phyloP scores from a whole-genome alignment of 257 asterid genomes.

The Solanum infundibuliforme region DNA sequence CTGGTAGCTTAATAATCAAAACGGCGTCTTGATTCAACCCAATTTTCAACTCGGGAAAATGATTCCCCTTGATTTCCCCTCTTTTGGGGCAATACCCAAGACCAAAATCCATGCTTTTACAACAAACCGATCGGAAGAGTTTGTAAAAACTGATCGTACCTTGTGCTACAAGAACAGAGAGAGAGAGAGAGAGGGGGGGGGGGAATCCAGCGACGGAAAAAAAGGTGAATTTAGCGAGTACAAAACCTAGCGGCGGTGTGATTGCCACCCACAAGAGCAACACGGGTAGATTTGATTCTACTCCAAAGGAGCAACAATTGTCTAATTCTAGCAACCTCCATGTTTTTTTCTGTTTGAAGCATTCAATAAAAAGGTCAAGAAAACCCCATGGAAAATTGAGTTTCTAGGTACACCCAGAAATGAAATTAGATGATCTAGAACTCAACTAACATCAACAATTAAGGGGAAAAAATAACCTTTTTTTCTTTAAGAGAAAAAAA shows the following conservation, averaged over 20 bases:
- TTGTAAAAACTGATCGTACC: background rate
- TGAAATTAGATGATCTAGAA: slow-evolving; percentile 1
- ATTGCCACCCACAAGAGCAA: slow-evolving; percentile 76
- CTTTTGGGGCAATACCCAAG: slow-evolving; percentile 8
- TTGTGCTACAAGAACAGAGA: slow-evolving; percentile 11
- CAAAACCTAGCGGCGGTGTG: slow-evolving; percentile 86
- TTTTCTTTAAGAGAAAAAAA: background rate
- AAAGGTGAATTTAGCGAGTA: slow-evolving; percentile 40
- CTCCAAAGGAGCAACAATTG: slow-evolving; percentile 47
- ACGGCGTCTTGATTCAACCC: slow-evolving; percentile 29
- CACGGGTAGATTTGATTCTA: slow-evolving; percentile 27
- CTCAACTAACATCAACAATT: slow-evolving; percentile 8
- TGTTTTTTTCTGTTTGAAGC: slow-evolving; percentile 1
- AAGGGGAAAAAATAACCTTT: background rate
- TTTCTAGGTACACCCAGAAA: background rate
- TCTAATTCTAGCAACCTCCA: slow-evolving; percentile 66
- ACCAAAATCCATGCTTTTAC: slow-evolving; percentile 22
- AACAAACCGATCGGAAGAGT: background rate
- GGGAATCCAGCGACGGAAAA: slow-evolving; percentile 1
- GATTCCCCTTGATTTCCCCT: slow-evolving; percentile 3
- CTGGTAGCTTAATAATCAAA: slow-evolving; percentile 42
- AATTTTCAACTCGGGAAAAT: slow-evolving; percentile 5
- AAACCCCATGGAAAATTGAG: background rate
- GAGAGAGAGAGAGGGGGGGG: background rate
- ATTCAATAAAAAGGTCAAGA: background rate